Conservation (phyloP, 192 early-diverging fungal species). For the Podila epigama region DNA sequence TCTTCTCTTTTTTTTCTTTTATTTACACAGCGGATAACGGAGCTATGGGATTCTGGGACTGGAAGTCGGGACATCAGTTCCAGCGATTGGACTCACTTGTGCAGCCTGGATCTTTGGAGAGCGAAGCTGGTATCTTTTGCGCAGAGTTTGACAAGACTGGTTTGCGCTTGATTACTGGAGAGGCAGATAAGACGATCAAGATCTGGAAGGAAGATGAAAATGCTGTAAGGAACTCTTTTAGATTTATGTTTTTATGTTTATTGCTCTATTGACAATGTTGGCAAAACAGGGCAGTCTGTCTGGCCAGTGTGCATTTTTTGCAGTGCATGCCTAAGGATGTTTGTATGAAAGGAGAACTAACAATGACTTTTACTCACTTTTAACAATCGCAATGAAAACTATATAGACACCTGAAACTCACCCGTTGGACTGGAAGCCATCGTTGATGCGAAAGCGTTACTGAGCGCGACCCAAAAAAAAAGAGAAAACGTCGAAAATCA, state of each 20-base stretch:
- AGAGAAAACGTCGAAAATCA: no score
- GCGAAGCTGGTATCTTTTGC: conserved; percentile 95
- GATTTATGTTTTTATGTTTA: neutral
- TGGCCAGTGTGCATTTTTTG: neutral
- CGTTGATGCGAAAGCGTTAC: conserved; percentile 54
- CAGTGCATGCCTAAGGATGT: neutral
- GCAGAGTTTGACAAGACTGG: conserved; percentile 96
- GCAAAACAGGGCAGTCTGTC: neutral
- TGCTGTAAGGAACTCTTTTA: conserved; percentile 63
- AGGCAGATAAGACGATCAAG: conserved; percentile 99
- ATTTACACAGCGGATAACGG: conserved; percentile 83
- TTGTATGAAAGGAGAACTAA: neutral
- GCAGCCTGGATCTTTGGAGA: conserved; percentile 96
- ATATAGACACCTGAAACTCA: conserved; percentile 60
- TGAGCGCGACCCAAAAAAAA: conserved; percentile 16
- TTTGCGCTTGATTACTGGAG: conserved; percentile 94
- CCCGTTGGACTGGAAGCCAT: conserved; percentile 63
- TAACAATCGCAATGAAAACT: neutral
- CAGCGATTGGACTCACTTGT: conserved; percentile 86
- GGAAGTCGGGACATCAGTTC: conserved; percentile 95
- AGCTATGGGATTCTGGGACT: conserved; percentile 97
- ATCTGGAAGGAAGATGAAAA: conserved; percentile 92
- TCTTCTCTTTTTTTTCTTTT: neutral
- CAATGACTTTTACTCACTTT: conserved; percentile 1
- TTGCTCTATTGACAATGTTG: neutral